Evolutionary conservation across 108 stramenopile species (phyloP), one percentile per base, ranked within the genome.

Genomic region (Asterionellopsis glacialis): DNA sequence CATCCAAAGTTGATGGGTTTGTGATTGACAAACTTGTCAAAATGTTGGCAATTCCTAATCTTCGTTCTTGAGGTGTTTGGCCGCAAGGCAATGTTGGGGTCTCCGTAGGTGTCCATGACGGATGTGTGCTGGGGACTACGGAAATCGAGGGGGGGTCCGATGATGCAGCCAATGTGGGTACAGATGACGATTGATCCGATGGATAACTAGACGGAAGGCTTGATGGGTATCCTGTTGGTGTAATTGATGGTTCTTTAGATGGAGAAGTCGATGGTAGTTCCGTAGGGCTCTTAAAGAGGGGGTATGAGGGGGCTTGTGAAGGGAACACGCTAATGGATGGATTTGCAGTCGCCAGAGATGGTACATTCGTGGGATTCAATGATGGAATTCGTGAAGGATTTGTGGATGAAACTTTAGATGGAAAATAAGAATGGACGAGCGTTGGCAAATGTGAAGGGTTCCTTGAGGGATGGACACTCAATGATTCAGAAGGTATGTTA

Each of bases 41-140:
- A 19, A 56, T 50, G 18, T 1, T 38, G n/a, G 60, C 24, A 39
- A 82, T 77, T 0, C 0, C 50, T 2, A 27, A 57, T 22, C 13
- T 18, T 14, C 81, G 72, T 39, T 70, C 50, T 10, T 70, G 69
- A 3, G 51, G 33, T 1, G 76, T 57, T 10, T 74, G 42, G 21
- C 54, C 63, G 22, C 65, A 55, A 10, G 43, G 50, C 21, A 40
- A 26, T 13, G 62, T 63, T 1, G 50, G 51, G 19, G 51, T 4
- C 7, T 16, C 18, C n/a, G 65, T 60, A 0, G 64, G 57, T 14
- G 64, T 48, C 16, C 7, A 1, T 50, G 64, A 55, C 24, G 61
- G 61, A 28, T 41, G 16, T 7, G 61, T 18, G 15, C 43, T 69
- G 14, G 57, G 19, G 41, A 44, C 15, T 9, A 0, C 9, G 58